phyloP scores from a whole-genome alignment of 2,329 filamentous ascomycete genomes.

The Ambrosiella cleistominuta region DNA sequence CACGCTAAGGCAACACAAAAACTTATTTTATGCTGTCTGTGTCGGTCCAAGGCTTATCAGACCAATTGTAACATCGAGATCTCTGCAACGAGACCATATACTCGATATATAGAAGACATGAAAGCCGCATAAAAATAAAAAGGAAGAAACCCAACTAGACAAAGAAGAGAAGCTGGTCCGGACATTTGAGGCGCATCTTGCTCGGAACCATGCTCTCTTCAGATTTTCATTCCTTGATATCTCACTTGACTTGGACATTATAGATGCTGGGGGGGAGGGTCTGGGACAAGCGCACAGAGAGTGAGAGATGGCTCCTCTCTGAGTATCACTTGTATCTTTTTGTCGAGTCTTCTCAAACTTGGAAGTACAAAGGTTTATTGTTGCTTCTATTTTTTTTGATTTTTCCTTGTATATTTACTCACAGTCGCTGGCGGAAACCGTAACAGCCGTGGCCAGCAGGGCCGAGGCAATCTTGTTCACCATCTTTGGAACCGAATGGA shows the following conservation, averaged over 20 bases:
- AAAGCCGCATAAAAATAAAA: neutral
- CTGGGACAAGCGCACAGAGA: no score
- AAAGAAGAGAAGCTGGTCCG: neutral
- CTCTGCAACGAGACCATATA: neutral
- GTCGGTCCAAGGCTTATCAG: neutral
- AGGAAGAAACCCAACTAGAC: neutral
- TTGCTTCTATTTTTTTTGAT: neutral
- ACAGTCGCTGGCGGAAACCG: neutral
- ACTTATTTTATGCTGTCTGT: no score
- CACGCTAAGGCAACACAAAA: neutral
- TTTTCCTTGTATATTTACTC: neutral
- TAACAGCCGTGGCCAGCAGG: conserved; percentile 1
- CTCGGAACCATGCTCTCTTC: no score
- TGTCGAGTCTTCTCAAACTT: no score
- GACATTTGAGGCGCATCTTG: no score
- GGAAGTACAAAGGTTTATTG: no score
- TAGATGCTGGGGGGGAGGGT: no score
- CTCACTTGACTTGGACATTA: no score
- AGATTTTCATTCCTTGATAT: no score
- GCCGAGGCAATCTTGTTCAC: conserved; percentile 2
- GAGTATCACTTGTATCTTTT: no score
- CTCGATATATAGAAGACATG: neutral
- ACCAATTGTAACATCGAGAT: neutral
- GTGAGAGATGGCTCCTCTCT: no score
- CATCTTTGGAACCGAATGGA: neutral